Evolutionary conservation across 495 filamentous ascomycete species (phyloP), one percentile per base, ranked within the genome.

Genomic region (Amniculicola lignicola): DNA sequence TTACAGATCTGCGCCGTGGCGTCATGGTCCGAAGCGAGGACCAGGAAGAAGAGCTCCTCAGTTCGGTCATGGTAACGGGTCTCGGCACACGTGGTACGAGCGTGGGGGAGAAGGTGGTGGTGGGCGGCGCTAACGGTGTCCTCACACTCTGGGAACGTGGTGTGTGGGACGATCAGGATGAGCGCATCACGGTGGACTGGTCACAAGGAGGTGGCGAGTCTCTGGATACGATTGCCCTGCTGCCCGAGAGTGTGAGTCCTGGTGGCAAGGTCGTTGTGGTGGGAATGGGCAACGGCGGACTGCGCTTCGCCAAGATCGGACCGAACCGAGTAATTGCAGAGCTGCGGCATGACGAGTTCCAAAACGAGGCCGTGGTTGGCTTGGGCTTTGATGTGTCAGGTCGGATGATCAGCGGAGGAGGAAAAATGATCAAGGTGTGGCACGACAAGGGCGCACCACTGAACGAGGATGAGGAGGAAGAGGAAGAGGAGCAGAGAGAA

Each of bases 71-170:
- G 67, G 84, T 96, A 19, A 76, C 77, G 5, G 80, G 83, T 1
- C 76, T 91, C 27, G 73, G 81, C 2, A 79, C 81, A 31, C 75
- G 80, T 16, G 82, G 85, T 47, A 75, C 71, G 21, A 79, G 72
- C 51, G 82, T 83, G 21, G 87, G 86, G 2, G 79, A 86, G 61
- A 89, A 95, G 62, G 74, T 95, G 1, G 69, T 90, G 1, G 83
- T 95, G 1, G 93, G 93, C 25, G 87, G 84, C 12, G 82, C 83
- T 10, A 81, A 77, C 7, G 93, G 93, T 14, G 80, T 95, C 4
- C 62, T 96, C 57, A 94, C 91, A 9, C 74, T 96, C 1, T 98
- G 93, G 93, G 90, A 97, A 64, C 86, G 82, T 59, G 93, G 91
- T 1, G 79, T 83, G 1, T 97, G 93, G 91, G 90, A 95, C 62